Evolutionary conservation across 139 green algal genomes (phyloP).

Genomic region (Dunaliella primolecta): DNA sequence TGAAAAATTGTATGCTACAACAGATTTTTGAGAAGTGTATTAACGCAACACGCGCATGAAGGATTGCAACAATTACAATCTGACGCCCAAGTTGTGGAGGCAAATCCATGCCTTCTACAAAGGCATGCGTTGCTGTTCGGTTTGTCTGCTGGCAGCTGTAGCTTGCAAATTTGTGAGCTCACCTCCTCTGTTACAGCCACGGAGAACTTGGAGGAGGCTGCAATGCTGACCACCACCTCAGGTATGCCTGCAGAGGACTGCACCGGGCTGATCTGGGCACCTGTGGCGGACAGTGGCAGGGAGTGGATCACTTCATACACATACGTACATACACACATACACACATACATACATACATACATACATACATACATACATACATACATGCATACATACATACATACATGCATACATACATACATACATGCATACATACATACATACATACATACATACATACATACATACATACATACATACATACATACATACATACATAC

Average conservation of each 20-base stretch:
- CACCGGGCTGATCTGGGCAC: neutral
- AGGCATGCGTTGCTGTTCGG: neutral
- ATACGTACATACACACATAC: neutral
- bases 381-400: neutral
- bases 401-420: neutral
- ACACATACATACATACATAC: neutral
- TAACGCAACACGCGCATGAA: no score
- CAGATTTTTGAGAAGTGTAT: no score
- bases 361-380: neutral
- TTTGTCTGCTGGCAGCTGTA: neutral
- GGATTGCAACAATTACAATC: neutral
- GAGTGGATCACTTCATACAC: neutral
- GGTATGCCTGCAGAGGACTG: neutral
- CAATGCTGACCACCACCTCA: neutral
- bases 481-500: neutral
- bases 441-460: neutral
- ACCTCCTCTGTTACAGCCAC: neutral
- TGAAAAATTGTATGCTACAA: no score
- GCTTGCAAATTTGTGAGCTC: neutral
- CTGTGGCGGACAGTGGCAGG: neutral
- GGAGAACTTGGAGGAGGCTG: neutral
- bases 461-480: neutral
- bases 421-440: neutral
- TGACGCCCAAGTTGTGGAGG: neutral
- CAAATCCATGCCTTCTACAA: neutral